Evolutionary conservation across 179 eudicot species (phyloP), one percentile per base, ranked within the genome.

Genomic region (Spinacia oleracea): DNA sequence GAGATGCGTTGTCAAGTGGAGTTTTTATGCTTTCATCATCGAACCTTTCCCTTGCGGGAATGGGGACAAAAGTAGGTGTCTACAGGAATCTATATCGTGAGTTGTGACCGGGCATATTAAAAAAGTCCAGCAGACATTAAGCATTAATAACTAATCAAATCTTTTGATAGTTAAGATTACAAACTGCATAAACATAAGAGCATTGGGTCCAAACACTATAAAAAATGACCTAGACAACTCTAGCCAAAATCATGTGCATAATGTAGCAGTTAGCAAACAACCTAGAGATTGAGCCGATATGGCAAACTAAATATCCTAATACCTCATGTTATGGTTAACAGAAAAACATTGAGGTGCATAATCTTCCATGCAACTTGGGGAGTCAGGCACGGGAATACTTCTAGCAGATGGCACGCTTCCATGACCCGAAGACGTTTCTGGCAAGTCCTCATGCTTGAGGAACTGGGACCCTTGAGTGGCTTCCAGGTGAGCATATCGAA

Each of bases 401-500:
- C 53, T 69, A 42, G 12, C 76, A 35, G 76, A 73, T 8, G 76
- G 58, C 63, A 58, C 32, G 50, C 51, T 75, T 62, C 70, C 56
- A 18, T 55, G 11, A 55, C 60, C 60, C 5, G 60, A 55, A 0
- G 60, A 21, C 2, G 69, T 75, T 27, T 75, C 78, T 75, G 77
- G 58, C 25, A 60, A 25, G 29, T 75, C 77, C 7, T 40, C 56
- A n/a, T 60, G 42, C 68, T 59, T 74, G 38, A 60, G 21, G 55
- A 74, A 74, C 55, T 74, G 67, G 5, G 69, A 60, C 8, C 43
- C 56, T 27, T 74, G 77, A 3, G 38, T 38, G 68, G 77, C 69
- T 74, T 56, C 77, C 18, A 74, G 56, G 38, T 74, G 77, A 38
- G 77, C 56, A 32, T 59, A 74, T 27, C 77, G 77, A 40, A 74